Conservation (phyloP, 1,284 basidiomycete genomes). For the Ganoderma resinaceum region DNA sequence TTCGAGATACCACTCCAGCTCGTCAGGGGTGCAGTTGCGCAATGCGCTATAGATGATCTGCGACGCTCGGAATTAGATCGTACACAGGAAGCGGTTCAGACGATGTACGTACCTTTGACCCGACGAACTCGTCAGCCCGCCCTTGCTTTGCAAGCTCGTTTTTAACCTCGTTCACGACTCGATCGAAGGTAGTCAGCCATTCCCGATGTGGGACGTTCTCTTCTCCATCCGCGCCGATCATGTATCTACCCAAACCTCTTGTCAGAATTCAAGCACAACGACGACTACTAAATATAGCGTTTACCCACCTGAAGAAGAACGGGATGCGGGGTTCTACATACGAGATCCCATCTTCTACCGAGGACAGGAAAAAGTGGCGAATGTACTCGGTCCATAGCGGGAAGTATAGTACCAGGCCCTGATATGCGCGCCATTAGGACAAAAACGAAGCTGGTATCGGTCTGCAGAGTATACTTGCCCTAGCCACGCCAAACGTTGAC, state of each 20-base stretch:
- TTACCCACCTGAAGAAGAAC: conserved; percentile 44
- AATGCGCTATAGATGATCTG: conserved; percentile 76
- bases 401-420: conserved; percentile 61
- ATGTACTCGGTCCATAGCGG: conserved; percentile 68
- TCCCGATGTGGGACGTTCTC: conserved; percentile 65
- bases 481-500: conserved; percentile 49
- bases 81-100: neutral
- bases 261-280: neutral
- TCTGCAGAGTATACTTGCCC: neutral
- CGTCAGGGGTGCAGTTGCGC: conserved; percentile 61
- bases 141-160: conserved; percentile 57
- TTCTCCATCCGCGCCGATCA: conserved; percentile 62
- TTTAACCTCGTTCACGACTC: conserved; percentile 62
- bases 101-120: conserved; percentile 47
- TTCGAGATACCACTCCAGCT: conserved; percentile 70
- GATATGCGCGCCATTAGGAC: neutral
- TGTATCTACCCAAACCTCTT: conserved; percentile 39
- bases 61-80: neutral
- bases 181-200: conserved; percentile 64
- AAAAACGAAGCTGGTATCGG: neutral
- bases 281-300: conserved; percentile 13
- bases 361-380: conserved; percentile 65
- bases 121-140: conserved; percentile 66
- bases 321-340: conserved; percentile 79
- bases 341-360: conserved; percentile 75